Conservation (phyloP, 352 stramenopile species). For the Phytophthora sojae region DNA sequence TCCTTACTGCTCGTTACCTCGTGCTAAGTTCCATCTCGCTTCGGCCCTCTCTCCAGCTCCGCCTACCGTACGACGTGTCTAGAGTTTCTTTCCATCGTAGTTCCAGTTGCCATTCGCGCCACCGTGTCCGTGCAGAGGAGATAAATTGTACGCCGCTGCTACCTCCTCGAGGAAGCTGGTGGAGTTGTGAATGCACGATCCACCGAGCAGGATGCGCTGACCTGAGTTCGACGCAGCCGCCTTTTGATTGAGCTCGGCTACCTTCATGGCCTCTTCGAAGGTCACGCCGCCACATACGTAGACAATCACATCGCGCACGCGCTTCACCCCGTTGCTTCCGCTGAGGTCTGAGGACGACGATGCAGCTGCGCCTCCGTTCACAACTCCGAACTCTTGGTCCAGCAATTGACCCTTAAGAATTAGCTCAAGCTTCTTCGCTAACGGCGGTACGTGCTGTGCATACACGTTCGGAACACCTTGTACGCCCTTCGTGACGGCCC, state of each 20-base stretch:
- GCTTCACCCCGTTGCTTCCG: conserved; percentile 95
- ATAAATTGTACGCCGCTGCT: conserved; percentile 65
- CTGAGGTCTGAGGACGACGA: conserved; percentile 56
- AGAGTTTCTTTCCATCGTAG: conserved; percentile 75
- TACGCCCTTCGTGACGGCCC: conserved; percentile 94
- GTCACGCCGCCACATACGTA: conserved; percentile 99
- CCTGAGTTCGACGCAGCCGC: conserved; percentile 64
- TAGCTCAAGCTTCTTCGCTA: conserved; percentile 94
- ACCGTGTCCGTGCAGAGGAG: conserved; percentile 19
- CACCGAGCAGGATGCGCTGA: conserved; percentile 94
- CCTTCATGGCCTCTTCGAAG: conserved; percentile 99
- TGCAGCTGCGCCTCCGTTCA: conserved; percentile 86
- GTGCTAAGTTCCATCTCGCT: conserved; percentile 9
- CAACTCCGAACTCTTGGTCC: conserved; percentile 93
- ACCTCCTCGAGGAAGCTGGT: conserved; percentile 97
- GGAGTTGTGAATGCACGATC: conserved; percentile 97
- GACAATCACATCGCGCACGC: conserved; percentile 96
- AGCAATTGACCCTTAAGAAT: conserved; percentile 85
- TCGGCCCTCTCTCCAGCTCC: not conserved
- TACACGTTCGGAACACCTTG: conserved; percentile 98
- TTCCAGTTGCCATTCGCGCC: conserved; percentile 43
- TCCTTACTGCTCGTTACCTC: conserved; percentile 31
- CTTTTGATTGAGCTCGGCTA: conserved; percentile 96
- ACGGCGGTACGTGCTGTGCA: conserved; percentile 97
- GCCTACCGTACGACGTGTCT: conserved; percentile 10